Conservation (phyloP, 1,284 basidiomycete species). For the Acaromyces ingoldii region DNA sequence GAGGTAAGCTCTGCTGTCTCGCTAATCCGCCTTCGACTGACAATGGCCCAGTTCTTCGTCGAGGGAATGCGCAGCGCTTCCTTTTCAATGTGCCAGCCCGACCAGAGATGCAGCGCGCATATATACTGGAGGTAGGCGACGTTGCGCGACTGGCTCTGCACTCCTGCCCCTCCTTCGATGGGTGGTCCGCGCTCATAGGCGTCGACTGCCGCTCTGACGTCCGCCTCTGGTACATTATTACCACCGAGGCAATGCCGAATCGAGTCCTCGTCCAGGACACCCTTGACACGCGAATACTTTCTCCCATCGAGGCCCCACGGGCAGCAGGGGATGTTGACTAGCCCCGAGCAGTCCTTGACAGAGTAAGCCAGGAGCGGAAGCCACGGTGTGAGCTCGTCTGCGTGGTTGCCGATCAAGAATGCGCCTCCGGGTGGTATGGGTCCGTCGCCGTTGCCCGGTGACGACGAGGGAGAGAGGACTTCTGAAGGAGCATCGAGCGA, state of each 20-base stretch:
- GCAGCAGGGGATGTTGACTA: conserved; percentile 88
- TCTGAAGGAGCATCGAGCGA: conserved; percentile 21
- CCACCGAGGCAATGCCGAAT: not conserved
- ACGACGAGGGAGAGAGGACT: not conserved
- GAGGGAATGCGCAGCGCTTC: conserved; percentile 83
- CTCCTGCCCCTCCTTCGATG: too few species aligned
- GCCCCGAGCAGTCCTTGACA: conserved; percentile 60
- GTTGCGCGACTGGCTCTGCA: conserved; percentile 50
- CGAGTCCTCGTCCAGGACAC: conserved; percentile 54
- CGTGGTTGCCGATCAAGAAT: conserved; percentile 91
- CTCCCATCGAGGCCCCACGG: conserved; percentile 53
- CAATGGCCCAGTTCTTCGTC: conserved; percentile 84
- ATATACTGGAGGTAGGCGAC: conserved; percentile 51
- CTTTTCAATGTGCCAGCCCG: conserved; percentile 80
- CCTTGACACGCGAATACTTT: conserved; percentile 40
- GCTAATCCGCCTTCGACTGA: conserved; percentile 60
- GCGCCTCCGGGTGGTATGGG: conserved; percentile 23
- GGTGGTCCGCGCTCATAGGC: conserved; percentile 10
- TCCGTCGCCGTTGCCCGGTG: not conserved
- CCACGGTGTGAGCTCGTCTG: conserved; percentile 78
- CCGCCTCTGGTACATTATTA: too few species aligned
- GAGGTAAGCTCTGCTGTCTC: conserved; percentile 9
- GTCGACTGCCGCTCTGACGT: not conserved
- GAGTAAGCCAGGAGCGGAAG: conserved; percentile 46
- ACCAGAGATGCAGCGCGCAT: conserved; percentile 53